A percentile compares a stretch with the other conserved stretches of the same genome.
These are phyloP conservation scores for Suhomyces sp. DNA, from an alignment of 805 yeast genomes.

Conservation along the genomic window DNA sequence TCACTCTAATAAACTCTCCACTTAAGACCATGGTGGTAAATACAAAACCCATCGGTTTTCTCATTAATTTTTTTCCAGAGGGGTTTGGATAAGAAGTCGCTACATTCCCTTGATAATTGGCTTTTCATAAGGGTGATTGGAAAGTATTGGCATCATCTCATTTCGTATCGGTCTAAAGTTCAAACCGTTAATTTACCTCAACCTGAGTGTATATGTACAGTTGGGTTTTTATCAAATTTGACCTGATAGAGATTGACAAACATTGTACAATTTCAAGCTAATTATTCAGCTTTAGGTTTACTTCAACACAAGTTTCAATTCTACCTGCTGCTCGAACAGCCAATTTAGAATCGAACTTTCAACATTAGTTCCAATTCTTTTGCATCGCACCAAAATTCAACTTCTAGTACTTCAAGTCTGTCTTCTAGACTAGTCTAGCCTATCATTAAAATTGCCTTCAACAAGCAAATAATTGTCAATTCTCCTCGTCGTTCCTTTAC, in stretches of 20 bases:
- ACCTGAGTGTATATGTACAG: not conserved
- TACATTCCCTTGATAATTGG: not conserved
- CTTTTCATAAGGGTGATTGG: not conserved
- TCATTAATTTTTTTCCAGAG: slow-evolving; percentile 6
- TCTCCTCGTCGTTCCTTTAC: slow-evolving; percentile 5
- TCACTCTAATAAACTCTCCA: slow-evolving; percentile 1
- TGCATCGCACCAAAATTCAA: not conserved
- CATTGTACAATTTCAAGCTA: not conserved
- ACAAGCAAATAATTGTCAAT: slow-evolving; percentile 2
- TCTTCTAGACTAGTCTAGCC: not conserved
- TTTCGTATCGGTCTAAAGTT: not conserved
- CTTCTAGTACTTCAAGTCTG: not conserved
- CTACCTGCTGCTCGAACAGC: not conserved
- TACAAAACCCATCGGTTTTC: slow-evolving; percentile 8
- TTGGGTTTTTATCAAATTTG: not conserved
- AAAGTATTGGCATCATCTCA: not conserved
- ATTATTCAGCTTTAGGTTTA: not conserved
- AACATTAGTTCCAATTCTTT: not conserved
- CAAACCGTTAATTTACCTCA: not conserved
- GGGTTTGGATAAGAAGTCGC: slow-evolving; percentile 1
- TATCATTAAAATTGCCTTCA: not conserved
- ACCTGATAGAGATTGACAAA: not conserved
- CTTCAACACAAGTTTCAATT: not conserved
- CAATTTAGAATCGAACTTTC: not conserved
- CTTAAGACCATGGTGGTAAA: not conserved